phyloP scores from a whole-genome alignment of 352 stramenopile genomes.

The Aphanomyces astaci region DNA sequence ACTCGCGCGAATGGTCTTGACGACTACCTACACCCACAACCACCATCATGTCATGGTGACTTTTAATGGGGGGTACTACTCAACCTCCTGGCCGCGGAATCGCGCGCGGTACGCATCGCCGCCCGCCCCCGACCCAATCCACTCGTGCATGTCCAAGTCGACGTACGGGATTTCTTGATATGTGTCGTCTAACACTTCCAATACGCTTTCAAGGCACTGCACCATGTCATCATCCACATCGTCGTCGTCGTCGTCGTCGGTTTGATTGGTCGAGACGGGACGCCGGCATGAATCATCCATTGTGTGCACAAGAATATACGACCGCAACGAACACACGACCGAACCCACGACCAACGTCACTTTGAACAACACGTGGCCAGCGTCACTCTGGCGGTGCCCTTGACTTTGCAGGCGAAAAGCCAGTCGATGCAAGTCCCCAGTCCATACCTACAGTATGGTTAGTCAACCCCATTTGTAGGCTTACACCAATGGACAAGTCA shows the following conservation, averaged over 20 bases:
- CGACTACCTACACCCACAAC: conserved; percentile 56
- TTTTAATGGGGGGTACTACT: too few species aligned
- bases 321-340: conserved; percentile 53
- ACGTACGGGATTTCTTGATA: conserved; percentile 67
- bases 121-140: conserved; percentile 65
- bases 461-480: too few species aligned
- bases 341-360: conserved; percentile 57
- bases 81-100: conserved; percentile 56
- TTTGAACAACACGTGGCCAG: conserved; percentile 64
- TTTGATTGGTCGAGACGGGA: too few species aligned
- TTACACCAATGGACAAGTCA: too few species aligned
- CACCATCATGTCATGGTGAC: too few species aligned
- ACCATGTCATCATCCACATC: conserved; percentile 43
- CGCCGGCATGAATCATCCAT: too few species aligned
- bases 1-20: conserved; percentile 56
- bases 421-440: neutral
- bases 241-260: conserved; percentile 34
- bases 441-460: conserved; percentile 14
- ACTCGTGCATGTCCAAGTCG: conserved; percentile 56
- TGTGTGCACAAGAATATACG: conserved; percentile 36
- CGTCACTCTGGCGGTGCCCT: conserved; percentile 36
- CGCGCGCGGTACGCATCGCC: conserved; percentile 60
- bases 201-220: conserved; percentile 31
- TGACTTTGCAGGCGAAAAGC: neutral
- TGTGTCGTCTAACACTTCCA: conserved; percentile 63